Evolutionary conservation across 2,329 filamentous ascomycete genomes (phyloP), one percentile per base, ranked within the genome.

Genomic region (Ceratocystiopsis sp.): DNA sequence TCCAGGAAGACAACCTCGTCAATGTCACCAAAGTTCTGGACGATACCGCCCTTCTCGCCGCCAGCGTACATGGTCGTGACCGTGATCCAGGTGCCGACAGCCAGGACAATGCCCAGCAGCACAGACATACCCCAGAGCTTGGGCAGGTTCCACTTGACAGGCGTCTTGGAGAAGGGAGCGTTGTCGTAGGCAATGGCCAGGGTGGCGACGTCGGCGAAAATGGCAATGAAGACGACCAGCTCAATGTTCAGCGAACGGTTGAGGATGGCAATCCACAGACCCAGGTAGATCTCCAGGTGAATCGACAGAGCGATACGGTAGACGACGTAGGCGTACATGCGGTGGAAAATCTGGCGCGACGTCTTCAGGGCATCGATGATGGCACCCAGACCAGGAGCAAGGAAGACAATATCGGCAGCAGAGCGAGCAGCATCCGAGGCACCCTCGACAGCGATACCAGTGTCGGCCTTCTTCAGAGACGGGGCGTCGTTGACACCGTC

Each of bases 261-360:
- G 54, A 89, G 69, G 53, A 89, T 87, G 54, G 81, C 82, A 54
- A 93, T 91, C 84, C 85, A 93, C 46, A 93, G 75, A 60, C 84
- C 85, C 41, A 93, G 73, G 72, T 86, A 93, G 59, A 93, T 83
- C 66, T 91, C 84, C 57, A 93, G 72, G 61, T 94, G 86, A 51
- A 93, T 77, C 15, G 85, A 93, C 56, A 94, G 67, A 40, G 86
- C 85, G 57, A 94, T 93, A 73, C 86, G 84, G 69, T 93, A 93
- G 56, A 93, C 82, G 52, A 94, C 84, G 68, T 93, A 94, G 47
- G 85, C 82, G 66, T 93, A 91, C 85, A 94, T 93, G 56, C 86
- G 84, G 67, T 93, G 85, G 71, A 93, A 93, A 61, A 94, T 93
- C 62, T 93, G 85, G 56, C 86, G 83, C 32, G 84, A 89, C 52